Conservation (phyloP, 257 asterid species). For the Gentiana macrophylla region DNA sequence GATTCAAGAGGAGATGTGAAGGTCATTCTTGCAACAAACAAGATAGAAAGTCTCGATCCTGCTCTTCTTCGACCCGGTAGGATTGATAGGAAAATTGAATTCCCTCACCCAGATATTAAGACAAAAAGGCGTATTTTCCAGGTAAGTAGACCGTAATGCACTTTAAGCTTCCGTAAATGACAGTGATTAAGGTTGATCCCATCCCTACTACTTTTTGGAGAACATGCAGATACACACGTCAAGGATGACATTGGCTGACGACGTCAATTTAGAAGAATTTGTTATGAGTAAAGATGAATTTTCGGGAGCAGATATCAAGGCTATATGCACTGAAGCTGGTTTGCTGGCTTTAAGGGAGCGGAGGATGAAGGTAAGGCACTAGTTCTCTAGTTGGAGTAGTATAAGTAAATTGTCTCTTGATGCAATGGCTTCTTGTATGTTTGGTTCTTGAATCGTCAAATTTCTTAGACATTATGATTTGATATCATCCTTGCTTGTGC, state of each 20-base stretch:
- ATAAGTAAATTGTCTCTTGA: neutral
- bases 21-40: constrained; percentile 89
- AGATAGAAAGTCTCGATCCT: constrained; percentile 84
- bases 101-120: constrained; percentile 88
- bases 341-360: constrained; percentile 88
- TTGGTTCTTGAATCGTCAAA: neutral
- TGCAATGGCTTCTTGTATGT: neutral
- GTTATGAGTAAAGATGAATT: constrained; percentile 92
- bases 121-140: constrained; percentile 80
- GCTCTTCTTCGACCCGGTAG: constrained; percentile 91
- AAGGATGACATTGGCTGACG: constrained; percentile 84
- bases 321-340: constrained; percentile 95
- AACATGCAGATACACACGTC: constrained; percentile 70
- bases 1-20: constrained; percentile 95
- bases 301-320: constrained; percentile 95
- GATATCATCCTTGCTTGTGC: neutral
- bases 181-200: neutral
- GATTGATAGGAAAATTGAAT: constrained; percentile 81
- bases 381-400: neutral
- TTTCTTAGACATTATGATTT: neutral
- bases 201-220: neutral
- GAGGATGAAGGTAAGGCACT: constrained; percentile 64
- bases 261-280: constrained; percentile 87
- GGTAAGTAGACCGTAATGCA: constrained; percentile 23
- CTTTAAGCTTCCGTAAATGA: neutral